phyloP scores from a whole-genome alignment of 192 early-diverging fungal genomes.

The Cetraspora pellucida region DNA sequence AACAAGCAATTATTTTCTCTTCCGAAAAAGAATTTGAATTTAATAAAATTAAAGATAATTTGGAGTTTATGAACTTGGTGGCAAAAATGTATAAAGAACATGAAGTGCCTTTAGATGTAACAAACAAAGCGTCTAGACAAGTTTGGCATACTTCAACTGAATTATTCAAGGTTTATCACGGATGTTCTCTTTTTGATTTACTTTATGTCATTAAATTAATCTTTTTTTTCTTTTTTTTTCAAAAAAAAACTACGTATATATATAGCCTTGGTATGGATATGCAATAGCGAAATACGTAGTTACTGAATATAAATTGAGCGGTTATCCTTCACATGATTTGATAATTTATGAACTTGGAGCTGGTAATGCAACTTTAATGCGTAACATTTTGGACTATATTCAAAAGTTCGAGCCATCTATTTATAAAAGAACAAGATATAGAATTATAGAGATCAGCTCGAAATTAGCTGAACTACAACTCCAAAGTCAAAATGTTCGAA shows the following conservation, averaged over 20 bases:
- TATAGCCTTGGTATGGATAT: slow-evolving; percentile 87
- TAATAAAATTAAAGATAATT: slow-evolving; percentile 63
- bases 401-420: slow-evolving; percentile 75
- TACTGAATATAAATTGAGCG: slow-evolving; percentile 69
- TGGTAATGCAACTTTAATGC: slow-evolving; percentile 95
- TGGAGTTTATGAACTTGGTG: slow-evolving; percentile 74
- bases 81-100: slow-evolving; percentile 78
- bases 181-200: too few relatives aligned
- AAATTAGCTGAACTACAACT: slow-evolving; percentile 74
- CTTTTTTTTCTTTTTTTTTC: slow-evolving; percentile 6
- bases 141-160: slow-evolving; percentile 99
- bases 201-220: not conserved
- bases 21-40: slow-evolving; percentile 66
- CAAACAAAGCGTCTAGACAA: slow-evolving; percentile 77
- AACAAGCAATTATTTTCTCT: slow-evolving; percentile 84
- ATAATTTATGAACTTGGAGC: slow-evolving; percentile 95
- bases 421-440: slow-evolving; percentile 80
- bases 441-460: slow-evolving; percentile 89
- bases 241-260: not conserved
- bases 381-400: slow-evolving; percentile 90
- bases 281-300: slow-evolving; percentile 89
- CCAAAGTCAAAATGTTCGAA: slow-evolving; percentile 52
- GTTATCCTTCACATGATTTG: slow-evolving; percentile 64
- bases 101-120: slow-evolving; percentile 74
- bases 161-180: slow-evolving; percentile 70